A percentile compares a stretch with the other conserved stretches of the same genome.
Conservation (phyloP, 495 filamentous ascomycete genomes). For the Aspergillus coremiiformis region DNA sequence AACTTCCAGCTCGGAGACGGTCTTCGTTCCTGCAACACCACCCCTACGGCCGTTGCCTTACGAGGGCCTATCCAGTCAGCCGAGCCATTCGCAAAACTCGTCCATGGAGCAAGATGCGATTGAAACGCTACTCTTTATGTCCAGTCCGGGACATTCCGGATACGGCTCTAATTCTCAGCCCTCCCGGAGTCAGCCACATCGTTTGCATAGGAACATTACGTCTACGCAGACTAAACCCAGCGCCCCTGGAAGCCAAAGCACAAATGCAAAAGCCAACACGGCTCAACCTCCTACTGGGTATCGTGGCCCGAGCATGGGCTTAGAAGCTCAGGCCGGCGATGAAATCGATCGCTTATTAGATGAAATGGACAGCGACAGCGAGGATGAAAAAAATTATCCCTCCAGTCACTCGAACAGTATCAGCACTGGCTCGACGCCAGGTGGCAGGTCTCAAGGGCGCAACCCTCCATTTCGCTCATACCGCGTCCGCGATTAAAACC, state of each 20-base stretch:
- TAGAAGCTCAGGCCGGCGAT: constrained; percentile 37
- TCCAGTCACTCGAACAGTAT: neutral
- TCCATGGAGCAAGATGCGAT: constrained; percentile 80
- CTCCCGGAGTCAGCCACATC: constrained; percentile 16
- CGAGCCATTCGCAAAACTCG: constrained; percentile 58
- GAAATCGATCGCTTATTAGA: constrained; percentile 48
- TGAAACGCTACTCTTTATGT: constrained; percentile 81
- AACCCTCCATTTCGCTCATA: neutral
- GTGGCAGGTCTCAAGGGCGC: neutral
- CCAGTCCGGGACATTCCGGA: constrained; percentile 69
- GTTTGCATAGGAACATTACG: constrained; percentile 25
- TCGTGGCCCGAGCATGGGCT: constrained; percentile 8
- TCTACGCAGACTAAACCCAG: constrained; percentile 20
- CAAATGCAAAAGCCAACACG: constrained; percentile 15
- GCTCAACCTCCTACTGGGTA: neutral
- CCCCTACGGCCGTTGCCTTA: constrained; percentile 29
- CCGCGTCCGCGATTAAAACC: neutral
- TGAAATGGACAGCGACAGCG: constrained; percentile 44
- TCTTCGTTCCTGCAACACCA: constrained; percentile 27
- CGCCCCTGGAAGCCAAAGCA: constrained; percentile 12
- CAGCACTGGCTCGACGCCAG: neutral
- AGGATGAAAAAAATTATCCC: constrained; percentile 24
- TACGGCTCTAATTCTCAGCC: constrained; percentile 33
- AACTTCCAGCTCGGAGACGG: constrained; percentile 14
- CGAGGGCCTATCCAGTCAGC: constrained; percentile 26